These are phyloP conservation scores for Microdochium bolleyi DNA, from an alignment of 2,329 filamentous ascomycete species.

Conservation along the genomic window DNA sequence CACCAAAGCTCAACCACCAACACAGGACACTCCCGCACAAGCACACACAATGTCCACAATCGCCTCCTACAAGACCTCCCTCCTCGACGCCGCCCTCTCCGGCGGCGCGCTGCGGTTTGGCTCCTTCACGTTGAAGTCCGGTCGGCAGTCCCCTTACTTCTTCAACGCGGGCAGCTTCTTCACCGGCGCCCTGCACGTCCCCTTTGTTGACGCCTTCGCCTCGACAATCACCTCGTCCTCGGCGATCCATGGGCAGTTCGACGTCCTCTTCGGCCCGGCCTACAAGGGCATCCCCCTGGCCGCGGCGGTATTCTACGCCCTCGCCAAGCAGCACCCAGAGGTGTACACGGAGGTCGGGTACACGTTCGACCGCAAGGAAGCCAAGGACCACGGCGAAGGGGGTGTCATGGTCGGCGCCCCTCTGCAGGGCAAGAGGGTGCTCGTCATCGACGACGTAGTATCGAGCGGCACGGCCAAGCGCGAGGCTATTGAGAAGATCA, in stretches of 20 bases:
- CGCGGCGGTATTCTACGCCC: slow-evolving; percentile 65
- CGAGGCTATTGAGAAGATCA: slow-evolving; percentile 85
- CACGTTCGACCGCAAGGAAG: slow-evolving; percentile 92
- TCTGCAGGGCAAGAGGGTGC: slow-evolving; percentile 73
- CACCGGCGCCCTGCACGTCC: slow-evolving; percentile 66
- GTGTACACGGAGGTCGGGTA: slow-evolving; percentile 68
- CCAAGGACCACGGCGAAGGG: slow-evolving; percentile 92
- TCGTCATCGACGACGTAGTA: slow-evolving; percentile 95
- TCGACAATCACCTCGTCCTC: slow-evolving; percentile 42
- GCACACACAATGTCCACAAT: slow-evolving; percentile 33
- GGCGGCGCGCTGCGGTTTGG: slow-evolving; percentile 73
- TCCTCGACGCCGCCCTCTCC: slow-evolving; percentile 61
- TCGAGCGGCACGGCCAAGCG: slow-evolving; percentile 91
- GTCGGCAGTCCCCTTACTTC: slow-evolving; percentile 89
- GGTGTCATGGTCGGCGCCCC: slow-evolving; percentile 85
- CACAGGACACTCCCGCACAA: slow-evolving; percentile 2
- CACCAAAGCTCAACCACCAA: slow-evolving; percentile 8
- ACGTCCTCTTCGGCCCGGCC: slow-evolving; percentile 86
- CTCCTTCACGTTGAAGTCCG: slow-evolving; percentile 84
- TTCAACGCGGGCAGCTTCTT: slow-evolving; percentile 95
- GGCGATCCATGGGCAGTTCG: slow-evolving; percentile 43
- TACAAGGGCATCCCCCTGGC: slow-evolving; percentile 98
- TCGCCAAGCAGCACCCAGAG: slow-evolving; percentile 59
- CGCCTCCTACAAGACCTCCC: slow-evolving; percentile 60
- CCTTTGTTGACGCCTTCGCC: slow-evolving; percentile 78